Percentiles rank a stretch among this genome's conserved stretches.
phyloP scores from a whole-genome alignment of 1,284 basidiomycete genomes.

The Hypsizygus ulmarius region DNA sequence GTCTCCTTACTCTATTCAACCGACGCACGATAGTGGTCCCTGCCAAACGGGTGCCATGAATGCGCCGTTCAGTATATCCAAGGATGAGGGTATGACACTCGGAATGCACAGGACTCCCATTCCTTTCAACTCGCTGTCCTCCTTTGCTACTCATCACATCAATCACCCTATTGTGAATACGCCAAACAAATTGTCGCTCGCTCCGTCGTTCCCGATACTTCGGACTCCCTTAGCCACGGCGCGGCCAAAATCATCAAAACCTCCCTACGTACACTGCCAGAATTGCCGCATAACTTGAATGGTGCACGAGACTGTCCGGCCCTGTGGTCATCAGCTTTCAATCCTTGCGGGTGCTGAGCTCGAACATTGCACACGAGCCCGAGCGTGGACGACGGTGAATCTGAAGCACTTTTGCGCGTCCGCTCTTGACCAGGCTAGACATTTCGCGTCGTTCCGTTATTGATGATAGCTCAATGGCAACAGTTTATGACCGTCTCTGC shows the following conservation, averaged over 20 bases:
- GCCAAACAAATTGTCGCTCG: neutral
- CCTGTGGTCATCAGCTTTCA: constrained; percentile 14
- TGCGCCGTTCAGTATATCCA: constrained; percentile 11
- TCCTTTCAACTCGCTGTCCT: constrained; percentile 14
- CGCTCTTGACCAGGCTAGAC: neutral
- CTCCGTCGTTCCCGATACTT: constrained; percentile 4
- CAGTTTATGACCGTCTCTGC: too few relatives aligned
- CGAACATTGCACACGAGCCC: constrained; percentile 8
- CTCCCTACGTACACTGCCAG: constrained; percentile 7
- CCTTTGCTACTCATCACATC: constrained; percentile 5
- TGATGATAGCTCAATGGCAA: too few relatives aligned
- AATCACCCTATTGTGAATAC: constrained; percentile 1
- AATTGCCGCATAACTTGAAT: constrained; percentile 13
- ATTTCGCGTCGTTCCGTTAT: neutral
- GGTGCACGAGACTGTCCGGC: constrained; percentile 15
- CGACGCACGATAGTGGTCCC: too few relatives aligned
- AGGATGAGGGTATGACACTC: constrained; percentile 15
- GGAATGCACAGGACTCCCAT: constrained; percentile 14
- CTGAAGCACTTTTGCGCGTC: neutral
- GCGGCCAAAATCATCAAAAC: constrained; percentile 10
- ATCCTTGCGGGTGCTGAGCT: constrained; percentile 9
- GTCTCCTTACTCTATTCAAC: too few relatives aligned
- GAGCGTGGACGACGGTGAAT: neutral
- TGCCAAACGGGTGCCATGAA: too few relatives aligned
- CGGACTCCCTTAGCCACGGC: constrained; percentile 11